phyloP scores from a whole-genome alignment of 164 flowering plant genomes.

The Akebia trifoliata region DNA sequence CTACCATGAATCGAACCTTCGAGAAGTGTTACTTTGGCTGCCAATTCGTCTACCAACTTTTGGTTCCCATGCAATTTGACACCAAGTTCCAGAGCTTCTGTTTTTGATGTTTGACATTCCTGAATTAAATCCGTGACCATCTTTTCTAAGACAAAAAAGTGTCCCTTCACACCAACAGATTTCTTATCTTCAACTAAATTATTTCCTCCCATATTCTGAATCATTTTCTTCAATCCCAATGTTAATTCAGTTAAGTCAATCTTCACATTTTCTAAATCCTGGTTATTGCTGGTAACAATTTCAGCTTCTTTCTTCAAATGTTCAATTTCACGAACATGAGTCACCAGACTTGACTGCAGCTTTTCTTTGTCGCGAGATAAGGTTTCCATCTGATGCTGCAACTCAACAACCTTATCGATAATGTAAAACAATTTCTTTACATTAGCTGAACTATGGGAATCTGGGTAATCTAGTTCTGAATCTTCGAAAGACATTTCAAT shows the following conservation, averaged over 20 bases:
- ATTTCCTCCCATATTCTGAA: slow-evolving; percentile 49
- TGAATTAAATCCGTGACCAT: slow-evolving; percentile 30
- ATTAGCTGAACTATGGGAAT: slow-evolving; percentile 28
- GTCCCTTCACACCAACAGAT: slow-evolving; percentile 26
- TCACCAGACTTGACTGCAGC: slow-evolving; percentile 41
- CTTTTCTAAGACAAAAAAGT: slow-evolving; percentile 46
- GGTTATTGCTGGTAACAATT: slow-evolving; percentile 19
- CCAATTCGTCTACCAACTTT: slow-evolving; percentile 59
- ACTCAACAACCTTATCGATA: slow-evolving; percentile 34
- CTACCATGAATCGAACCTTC: slow-evolving; percentile 51
- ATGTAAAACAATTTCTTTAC: slow-evolving; percentile 54
- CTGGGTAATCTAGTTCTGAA: slow-evolving; percentile 23
- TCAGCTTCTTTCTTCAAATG: slow-evolving; percentile 49
- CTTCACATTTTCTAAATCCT: slow-evolving; percentile 33
- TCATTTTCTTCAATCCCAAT: slow-evolving; percentile 42
- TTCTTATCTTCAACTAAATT: slow-evolving; percentile 39
- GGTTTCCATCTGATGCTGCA: slow-evolving; percentile 36
- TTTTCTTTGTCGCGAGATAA: slow-evolving; percentile 50
- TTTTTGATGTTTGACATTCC: slow-evolving; percentile 59
- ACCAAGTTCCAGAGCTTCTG: slow-evolving; percentile 51
- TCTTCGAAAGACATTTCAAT: slow-evolving; percentile 36
- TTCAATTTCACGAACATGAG: slow-evolving; percentile 42
- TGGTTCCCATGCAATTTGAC: slow-evolving; percentile 46
- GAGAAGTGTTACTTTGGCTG: slow-evolving; percentile 55
- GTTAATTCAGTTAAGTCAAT: slow-evolving; percentile 39